Percentiles rank a stretch among this genome's conserved stretches.
These are phyloP conservation scores for Xylaria sp. DNA, from an alignment of 2,329 filamentous ascomycete genomes.

Conservation along the genomic window DNA sequence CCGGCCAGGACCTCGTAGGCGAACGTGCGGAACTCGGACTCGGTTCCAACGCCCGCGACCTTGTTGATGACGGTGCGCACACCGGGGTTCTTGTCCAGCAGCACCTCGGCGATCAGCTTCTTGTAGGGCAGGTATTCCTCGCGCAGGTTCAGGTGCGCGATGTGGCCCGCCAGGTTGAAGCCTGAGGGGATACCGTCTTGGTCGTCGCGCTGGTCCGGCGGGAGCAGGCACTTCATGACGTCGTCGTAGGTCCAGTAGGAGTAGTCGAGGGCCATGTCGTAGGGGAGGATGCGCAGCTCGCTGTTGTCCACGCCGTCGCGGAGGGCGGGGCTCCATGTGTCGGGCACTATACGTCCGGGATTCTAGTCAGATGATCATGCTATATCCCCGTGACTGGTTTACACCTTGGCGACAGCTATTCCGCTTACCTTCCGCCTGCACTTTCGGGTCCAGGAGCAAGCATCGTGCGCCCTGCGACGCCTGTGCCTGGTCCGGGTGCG, in stretches of 20 bases:
- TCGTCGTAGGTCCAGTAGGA: conserved; percentile 48
- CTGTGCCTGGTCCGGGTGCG: conserved; percentile 54
- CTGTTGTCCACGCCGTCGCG: conserved; percentile 62
- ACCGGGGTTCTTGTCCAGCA: conserved; percentile 81
- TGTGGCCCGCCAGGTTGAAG: conserved; percentile 84
- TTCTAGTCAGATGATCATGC: conserved; percentile 3
- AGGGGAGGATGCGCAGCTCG: conserved; percentile 68
- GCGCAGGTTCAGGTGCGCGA: conserved; percentile 88
- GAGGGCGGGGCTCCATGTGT: conserved; percentile 71
- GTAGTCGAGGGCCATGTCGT: conserved; percentile 71
- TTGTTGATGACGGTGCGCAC: conserved; percentile 96
- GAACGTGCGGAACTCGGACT: conserved; percentile 87
- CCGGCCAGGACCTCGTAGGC: conserved; percentile 85
- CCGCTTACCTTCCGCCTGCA: conserved; percentile 47
- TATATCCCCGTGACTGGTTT: neutral
- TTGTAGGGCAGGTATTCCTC: conserved; percentile 82
- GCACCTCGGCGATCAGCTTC: conserved; percentile 69
- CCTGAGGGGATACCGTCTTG: conserved; percentile 67
- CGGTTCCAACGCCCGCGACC: conserved; percentile 76
- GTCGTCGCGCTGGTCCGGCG: conserved; percentile 72
- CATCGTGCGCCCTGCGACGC: conserved; percentile 56
- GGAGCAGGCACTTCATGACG: conserved; percentile 75
- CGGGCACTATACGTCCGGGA: conserved; percentile 46
- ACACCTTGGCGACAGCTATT: neutral
- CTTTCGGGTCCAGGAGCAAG: conserved; percentile 51